Evolutionary conservation across 495 filamentous ascomycete genomes (phyloP).

Genomic region (Mytilinidion resinicola): DNA sequence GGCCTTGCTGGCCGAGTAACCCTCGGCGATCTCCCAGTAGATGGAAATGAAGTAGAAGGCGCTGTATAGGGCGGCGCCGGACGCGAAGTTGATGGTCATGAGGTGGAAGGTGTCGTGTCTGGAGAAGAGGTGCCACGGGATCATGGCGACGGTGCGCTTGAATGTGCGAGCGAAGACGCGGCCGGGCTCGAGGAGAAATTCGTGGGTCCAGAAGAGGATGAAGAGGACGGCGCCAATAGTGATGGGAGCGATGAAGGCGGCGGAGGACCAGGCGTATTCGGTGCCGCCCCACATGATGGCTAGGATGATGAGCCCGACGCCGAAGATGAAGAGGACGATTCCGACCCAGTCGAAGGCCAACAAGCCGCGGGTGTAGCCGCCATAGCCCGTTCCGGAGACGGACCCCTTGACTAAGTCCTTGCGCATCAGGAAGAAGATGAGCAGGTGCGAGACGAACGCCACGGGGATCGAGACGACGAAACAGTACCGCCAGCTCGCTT

Average conservation of each 20-base stretch:
- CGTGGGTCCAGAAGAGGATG: slow-evolving; percentile 46
- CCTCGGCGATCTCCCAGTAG: slow-evolving; percentile 52
- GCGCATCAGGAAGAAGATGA: slow-evolving; percentile 40
- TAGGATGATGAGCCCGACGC: slow-evolving; percentile 50
- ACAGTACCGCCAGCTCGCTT: slow-evolving; percentile 52
- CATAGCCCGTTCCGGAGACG: slow-evolving; percentile 2
- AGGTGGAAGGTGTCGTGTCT: slow-evolving; percentile 48
- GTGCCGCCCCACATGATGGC: slow-evolving; percentile 55
- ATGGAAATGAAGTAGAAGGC: slow-evolving; percentile 57
- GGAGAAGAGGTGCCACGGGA: slow-evolving; percentile 47
- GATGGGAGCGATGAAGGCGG: slow-evolving; percentile 48
- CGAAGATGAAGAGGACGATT: slow-evolving; percentile 52
- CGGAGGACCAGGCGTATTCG: slow-evolving; percentile 47
- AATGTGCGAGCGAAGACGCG: slow-evolving; percentile 38
- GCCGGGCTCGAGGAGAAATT: slow-evolving; percentile 50
- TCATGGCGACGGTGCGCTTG: slow-evolving; percentile 48
- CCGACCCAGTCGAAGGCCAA: slow-evolving; percentile 50
- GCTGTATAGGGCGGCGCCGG: slow-evolving; percentile 43
- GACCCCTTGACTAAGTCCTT: slow-evolving; percentile 36
- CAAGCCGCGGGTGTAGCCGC: slow-evolving; percentile 36
- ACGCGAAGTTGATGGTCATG: slow-evolving; percentile 48
- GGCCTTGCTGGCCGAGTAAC: slow-evolving; percentile 40
- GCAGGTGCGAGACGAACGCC: slow-evolving; percentile 34
- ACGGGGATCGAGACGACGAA: slow-evolving; percentile 54
- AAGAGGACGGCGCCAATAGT: slow-evolving; percentile 45